phyloP scores from a whole-genome alignment of 352 stramenopile species.

The Paralagenidium karlingii region DNA sequence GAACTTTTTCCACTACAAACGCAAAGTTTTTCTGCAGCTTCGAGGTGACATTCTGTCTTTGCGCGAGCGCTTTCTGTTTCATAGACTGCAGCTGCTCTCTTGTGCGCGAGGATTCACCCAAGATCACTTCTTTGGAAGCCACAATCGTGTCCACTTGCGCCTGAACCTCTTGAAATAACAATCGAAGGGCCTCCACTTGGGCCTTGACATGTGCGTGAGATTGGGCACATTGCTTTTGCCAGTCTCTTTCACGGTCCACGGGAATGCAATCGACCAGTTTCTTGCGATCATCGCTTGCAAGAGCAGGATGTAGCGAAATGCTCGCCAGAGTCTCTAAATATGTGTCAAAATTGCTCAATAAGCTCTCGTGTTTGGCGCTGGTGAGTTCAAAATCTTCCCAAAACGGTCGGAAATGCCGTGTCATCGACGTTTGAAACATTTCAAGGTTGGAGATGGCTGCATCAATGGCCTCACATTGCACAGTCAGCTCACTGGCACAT shows the following conservation, averaged over 20 bases:
- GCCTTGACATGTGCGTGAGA: conserved; percentile 48
- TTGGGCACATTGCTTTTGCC: conserved; percentile 61
- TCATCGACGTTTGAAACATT: conserved; percentile 66
- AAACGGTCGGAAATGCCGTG: conserved; percentile 70
- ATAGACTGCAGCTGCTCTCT: conserved; percentile 31
- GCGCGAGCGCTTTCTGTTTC: conserved; percentile 24
- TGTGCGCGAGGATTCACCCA: conserved; percentile 26
- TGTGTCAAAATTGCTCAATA: conserved; percentile 59
- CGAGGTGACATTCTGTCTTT: conserved; percentile 42
- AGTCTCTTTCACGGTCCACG: conserved; percentile 68
- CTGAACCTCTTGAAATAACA: conserved; percentile 52
- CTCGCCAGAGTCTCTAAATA: conserved; percentile 41
- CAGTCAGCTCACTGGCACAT: conserved; percentile 32
- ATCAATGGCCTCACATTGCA: conserved; percentile 56
- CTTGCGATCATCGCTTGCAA: conserved; percentile 38
- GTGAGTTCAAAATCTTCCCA: conserved; percentile 60
- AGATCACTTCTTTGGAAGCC: conserved; percentile 21
- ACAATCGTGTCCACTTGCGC: conserved; percentile 45
- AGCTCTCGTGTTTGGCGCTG: conserved; percentile 32
- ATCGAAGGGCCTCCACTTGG: conserved; percentile 51
- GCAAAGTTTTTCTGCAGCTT: conserved; percentile 54
- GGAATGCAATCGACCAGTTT: conserved; percentile 74
- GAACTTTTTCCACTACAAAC: conserved; percentile 50
- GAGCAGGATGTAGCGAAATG: conserved; percentile 47
- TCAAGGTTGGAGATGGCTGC: conserved; percentile 72